Evolutionary conservation across 2,329 filamentous ascomycete genomes (phyloP).

Genomic region (Magnaporthiopsis incrustans): DNA sequence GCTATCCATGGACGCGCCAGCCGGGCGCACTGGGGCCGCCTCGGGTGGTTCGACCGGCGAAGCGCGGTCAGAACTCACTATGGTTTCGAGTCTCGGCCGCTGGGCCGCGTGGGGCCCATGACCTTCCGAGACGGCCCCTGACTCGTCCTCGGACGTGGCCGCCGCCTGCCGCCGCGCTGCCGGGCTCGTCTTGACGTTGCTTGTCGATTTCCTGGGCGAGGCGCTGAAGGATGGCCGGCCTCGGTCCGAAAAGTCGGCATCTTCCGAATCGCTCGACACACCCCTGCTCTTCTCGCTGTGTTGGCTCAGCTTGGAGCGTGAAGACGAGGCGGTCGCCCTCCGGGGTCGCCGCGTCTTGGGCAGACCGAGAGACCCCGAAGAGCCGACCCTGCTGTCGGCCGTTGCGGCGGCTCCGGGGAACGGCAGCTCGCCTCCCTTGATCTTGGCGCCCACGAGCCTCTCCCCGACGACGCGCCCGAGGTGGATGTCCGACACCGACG

Average conservation of each 20-base stretch:
- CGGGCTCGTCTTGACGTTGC: slow-evolving; percentile 8
- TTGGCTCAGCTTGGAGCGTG: slow-evolving; percentile 18
- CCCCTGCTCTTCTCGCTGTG: slow-evolving; percentile 16
- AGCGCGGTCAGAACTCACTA: slow-evolving; percentile 30
- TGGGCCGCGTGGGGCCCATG: slow-evolving; percentile 26
- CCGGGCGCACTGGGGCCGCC: slow-evolving; percentile 8
- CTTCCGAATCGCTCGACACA: slow-evolving; percentile 11
- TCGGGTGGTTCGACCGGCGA: not conserved
- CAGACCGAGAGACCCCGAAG: slow-evolving; percentile 1
- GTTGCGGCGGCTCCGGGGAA: not conserved
- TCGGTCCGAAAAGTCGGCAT: slow-evolving; percentile 6
- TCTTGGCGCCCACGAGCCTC: slow-evolving; percentile 37
- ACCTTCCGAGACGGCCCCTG: slow-evolving; percentile 11
- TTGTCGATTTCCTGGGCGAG: slow-evolving; percentile 7
- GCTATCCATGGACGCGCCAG: slow-evolving; percentile 19
- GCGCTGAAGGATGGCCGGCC: not conserved
- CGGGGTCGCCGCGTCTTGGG: slow-evolving; percentile 11
- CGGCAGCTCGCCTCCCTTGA: slow-evolving; percentile 32
- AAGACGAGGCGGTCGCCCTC: slow-evolving; percentile 14
- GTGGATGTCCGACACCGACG: not conserved
- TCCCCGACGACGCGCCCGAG: slow-evolving; percentile 32
- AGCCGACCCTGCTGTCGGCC: not conserved
- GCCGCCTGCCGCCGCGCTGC: slow-evolving; percentile 10
- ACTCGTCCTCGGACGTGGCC: slow-evolving; percentile 22
- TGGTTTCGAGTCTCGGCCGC: slow-evolving; percentile 38